Evolutionary conservation across 495 filamentous ascomycete species (phyloP).

Genomic region (Daldinia concentrica): DNA sequence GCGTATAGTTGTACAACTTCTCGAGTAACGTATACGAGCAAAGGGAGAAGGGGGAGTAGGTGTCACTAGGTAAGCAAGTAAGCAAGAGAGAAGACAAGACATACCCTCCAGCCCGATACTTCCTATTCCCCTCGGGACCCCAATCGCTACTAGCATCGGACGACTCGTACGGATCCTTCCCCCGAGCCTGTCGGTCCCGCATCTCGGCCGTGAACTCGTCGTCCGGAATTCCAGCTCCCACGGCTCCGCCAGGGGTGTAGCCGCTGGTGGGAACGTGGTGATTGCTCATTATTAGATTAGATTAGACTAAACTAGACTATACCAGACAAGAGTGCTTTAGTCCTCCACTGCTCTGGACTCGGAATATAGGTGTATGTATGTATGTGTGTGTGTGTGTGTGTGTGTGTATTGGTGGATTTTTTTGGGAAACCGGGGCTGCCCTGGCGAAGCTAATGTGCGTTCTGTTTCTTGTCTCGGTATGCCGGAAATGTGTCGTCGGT

Average conservation of each 20-base stretch:
- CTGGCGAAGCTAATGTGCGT: background rate
- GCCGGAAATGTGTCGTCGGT: background rate
- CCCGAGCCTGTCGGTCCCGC: constrained; percentile 64
- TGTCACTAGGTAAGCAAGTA: background rate
- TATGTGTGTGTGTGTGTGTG: background rate
- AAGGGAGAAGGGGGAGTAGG: background rate
- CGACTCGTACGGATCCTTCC: constrained; percentile 58
- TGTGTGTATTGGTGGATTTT: background rate
- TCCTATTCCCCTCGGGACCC: constrained; percentile 11
- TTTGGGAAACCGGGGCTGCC: background rate
- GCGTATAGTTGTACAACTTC: background rate
- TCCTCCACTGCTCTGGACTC: background rate
- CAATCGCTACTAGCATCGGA: constrained; percentile 43
- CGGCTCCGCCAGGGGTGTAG: constrained; percentile 15
- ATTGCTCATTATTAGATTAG: constrained; percentile 1
- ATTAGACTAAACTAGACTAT: background rate
- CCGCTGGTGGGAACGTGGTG: background rate
- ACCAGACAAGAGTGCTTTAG: no score
- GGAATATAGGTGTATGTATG: background rate
- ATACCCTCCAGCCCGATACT: constrained; percentile 22
- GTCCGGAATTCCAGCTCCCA: background rate
- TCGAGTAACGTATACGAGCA: background rate
- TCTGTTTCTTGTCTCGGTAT: background rate
- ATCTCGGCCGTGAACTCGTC: constrained; percentile 50
- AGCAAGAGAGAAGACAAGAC: constrained; percentile 4